Conservation (phyloP, 768 basidiomycete species). For the Auriscalpium vulgare region DNA sequence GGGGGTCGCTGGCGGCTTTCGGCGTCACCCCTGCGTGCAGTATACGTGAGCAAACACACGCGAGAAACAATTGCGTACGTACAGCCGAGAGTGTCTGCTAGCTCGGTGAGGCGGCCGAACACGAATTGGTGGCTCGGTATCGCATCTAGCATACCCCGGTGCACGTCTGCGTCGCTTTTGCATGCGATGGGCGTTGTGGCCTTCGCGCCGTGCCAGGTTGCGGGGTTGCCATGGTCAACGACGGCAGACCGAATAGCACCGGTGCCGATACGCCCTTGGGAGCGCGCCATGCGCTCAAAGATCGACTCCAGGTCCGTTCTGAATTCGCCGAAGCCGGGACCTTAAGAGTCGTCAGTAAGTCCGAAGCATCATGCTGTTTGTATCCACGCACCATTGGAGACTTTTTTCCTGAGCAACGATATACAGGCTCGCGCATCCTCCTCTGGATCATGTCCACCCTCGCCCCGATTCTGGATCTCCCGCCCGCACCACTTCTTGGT, state of each 20-base stretch:
- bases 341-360: slow-evolving; percentile 20
- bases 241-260: slow-evolving; percentile 51
- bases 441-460: slow-evolving; percentile 88
- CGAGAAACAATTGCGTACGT: slow-evolving; percentile 21
- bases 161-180: slow-evolving; percentile 66
- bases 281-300: slow-evolving; percentile 74
- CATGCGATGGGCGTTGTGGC: slow-evolving; percentile 74
- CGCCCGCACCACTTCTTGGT: slow-evolving; percentile 88
- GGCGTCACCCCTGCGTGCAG: slow-evolving; percentile 50
- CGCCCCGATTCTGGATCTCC: slow-evolving; percentile 81
- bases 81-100: slow-evolving; percentile 84
- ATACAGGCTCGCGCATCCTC: slow-evolving; percentile 89
- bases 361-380: background rate
- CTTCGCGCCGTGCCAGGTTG: slow-evolving; percentile 78
- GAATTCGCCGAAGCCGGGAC: slow-evolving; percentile 79
- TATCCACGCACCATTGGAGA: slow-evolving; percentile 45
- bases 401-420: slow-evolving; percentile 76
- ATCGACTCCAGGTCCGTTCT: slow-evolving; percentile 80
- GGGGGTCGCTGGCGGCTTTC: slow-evolving; percentile 35
- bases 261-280: slow-evolving; percentile 31
- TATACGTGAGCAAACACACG: background rate
- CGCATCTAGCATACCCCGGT: slow-evolving; percentile 57
- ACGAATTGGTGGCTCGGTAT: slow-evolving; percentile 66
- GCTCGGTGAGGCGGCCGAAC: slow-evolving; percentile 76
- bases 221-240: slow-evolving; percentile 80